Evolutionary conservation across 2,329 filamentous ascomycete species (phyloP), one percentile per base, ranked within the genome.

Genomic region (Botryotinia convoluta): DNA sequence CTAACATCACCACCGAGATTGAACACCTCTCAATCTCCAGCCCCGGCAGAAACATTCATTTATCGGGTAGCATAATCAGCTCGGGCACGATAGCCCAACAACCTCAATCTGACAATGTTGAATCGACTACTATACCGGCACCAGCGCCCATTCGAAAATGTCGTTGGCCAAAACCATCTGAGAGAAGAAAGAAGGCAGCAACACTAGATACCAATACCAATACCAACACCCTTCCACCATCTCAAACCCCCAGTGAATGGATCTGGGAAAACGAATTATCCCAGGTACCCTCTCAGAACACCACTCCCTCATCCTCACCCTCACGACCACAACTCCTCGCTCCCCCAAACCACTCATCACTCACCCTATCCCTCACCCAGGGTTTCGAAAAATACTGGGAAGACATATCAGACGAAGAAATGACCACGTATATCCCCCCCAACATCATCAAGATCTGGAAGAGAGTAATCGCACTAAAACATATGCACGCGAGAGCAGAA

Each of bases 381-480:
- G 48, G 48, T 4, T 54, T 54, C 48, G 26, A n/a, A n/a, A 54
- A 16, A 16, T n/a, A 54, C 48, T 54, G 48, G 48, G 48, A 54
- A 54, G 48, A 54, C 5, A 54, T 54, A 4, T 54, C 48, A 1
- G 48, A 54, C 48, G 26, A 54, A 54, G 48, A 54, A 54, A n/a
- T 54, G 12, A 26, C 14, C 12, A 7, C 26, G 12, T 14, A 54
- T 1, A 54, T 54, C 26, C 26, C 48, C 1, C 5, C 26, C 26
- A 54, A 54, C 48, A 54, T n/a, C 12, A 16, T n/a, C 48, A 6
- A 14, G 48, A 54, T 54, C 26, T 54, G 26, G 48, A n/a, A n/a
- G 2, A 0, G 1, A 0, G 6, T n/a, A 6, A n/a, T 54, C 26
- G 48, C 48, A 7, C 12, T 3, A 2, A n/a, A n/a, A n/a, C 48